Evolutionary conservation across 1,284 basidiomycete genomes (phyloP), one percentile per base, ranked within the genome.

Genomic region (Boletellus deceptivus): DNA sequence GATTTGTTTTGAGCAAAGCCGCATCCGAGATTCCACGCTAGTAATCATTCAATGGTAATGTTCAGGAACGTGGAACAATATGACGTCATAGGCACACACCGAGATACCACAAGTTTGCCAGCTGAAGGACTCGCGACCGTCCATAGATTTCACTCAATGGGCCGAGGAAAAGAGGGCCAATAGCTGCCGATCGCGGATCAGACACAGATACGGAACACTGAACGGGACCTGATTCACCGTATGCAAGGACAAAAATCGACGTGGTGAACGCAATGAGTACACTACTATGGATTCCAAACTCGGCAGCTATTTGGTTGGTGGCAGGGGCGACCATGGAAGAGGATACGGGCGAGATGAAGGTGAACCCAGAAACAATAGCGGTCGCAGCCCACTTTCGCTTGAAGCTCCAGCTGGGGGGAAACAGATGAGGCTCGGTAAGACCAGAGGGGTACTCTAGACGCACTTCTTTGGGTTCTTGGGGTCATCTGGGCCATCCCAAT

Each of bases 291-390:
- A 90, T 75, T 1, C 78, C 76, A 56, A 87, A 83, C 20, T 84
- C 67, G 13, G 56, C 47, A 0, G 83, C 80, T 7, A 90, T 58
- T 43, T 79, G 75, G 0, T 58, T 59, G 1, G 76, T 73, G 0
- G 86, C 84, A 0, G 88, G 86, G 0, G 90, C 83, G 29, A 88
- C 75, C 79, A 89, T 86, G 27, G 79, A 74, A 20, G 78, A 79
- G 1, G 80, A 72, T 7, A 78, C 72, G 1, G 80, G 75, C 16
- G 66, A 71, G 35, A 81, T 78, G 57, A 81, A 81, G 0, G 75
- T 77, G 55, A 75, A 78, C 0, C 70, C 69, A 13, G 77, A 79
- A 0, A 82, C 70, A 42, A 79, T 72, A 9, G 60, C 51, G 0
- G 76, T 79, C 1, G 77, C 75, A 9, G 69, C 70, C 75, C 79